Evolutionary conservation across 306 rosid species (phyloP), one percentile per base, ranked within the genome.

Genomic region (Glycine soja): DNA sequence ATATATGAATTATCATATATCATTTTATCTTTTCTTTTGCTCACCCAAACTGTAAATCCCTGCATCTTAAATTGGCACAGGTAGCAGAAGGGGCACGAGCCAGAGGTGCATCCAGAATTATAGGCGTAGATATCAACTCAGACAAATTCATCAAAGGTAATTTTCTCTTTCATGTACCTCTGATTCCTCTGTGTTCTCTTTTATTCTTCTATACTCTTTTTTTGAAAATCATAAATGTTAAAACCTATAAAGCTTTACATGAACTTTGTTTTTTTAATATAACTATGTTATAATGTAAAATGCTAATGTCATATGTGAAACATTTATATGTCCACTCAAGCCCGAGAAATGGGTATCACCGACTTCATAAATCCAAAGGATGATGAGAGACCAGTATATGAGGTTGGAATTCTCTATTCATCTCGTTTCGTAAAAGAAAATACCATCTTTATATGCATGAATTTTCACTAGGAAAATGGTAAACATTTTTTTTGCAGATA

Each of bases 61-160:
- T 24, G 30, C 30, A 24, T 24, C 30, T 24, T 36, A 14, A 74
- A 57, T 58, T 74, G 80, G 48, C 14, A 1, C 79, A 92, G 99
- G 97, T 90, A 40, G 95, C 92, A 8, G 91, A 93, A 84, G 97
- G 97, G 0, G 94, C 97, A 13, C 80, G 93, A 30, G 87, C 91
- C 0, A 91, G 99, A 59, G 97, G 97, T 38, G 97, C 90, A 15
- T 90, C 94, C 30, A 95, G 70, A 81, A 89, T 92, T 52, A 91
- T 95, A 43, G 99, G 99, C 0, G 89, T 92, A 7, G 99, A 95
- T 79, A 86, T 89, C 72, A 92, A 95, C 51, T 80, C 92, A 6
- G 79, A 54, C 0, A 95, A 95, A 77, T 88, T 86, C 84, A 76
- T 42, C 65, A 89, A 12, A 85, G 95, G 94, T 89, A 57, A 0